Evolutionary conservation across 805 yeast genomes (phyloP), one percentile per base, ranked within the genome.

Genomic region (Grigorovia transvaalensis): DNA sequence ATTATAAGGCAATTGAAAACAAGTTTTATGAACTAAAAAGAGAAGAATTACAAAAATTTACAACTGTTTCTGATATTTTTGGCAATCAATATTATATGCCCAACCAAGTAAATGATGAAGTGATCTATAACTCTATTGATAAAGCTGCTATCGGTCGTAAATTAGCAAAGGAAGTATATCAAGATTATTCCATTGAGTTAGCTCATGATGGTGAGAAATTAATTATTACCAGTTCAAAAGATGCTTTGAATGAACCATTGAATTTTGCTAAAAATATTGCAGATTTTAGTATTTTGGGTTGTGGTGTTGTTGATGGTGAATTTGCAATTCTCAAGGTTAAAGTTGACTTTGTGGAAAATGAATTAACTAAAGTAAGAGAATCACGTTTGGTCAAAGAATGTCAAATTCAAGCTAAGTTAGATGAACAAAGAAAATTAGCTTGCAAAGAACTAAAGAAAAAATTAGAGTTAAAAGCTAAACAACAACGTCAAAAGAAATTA

Each of bases 1-100:
- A 63, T 52, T 58, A 54, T 11, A 27, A 54, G 1, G 59, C 54
- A 12, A 51, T 65, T 23, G 51, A 57, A 41, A 27, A 49, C 2
- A 50, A 56, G 27, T 23, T 62, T 4, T 27, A 48, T 18, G 56
- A 54, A 42, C 42, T 60, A 23, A 49, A 45, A 27, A 49, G 54
- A 23, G 42, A 53, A 15, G 47, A 55, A 43, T 52, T 51, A 27
- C 67, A 67, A 45, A 48, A 50, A 2, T 62, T 60, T 49, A 55
- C 54, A 19, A 46, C 58, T 15, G 63, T 59, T 9, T 56, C 57
- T 20, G 68, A 65, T 45, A 50, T 56, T 20, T 60, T 58, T 44
- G 69, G 68, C 35, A 66, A 63, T 46, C 62, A 62, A 18, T 62
- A 56, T 45, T 65, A 63, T 40, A 60, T 64, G 27, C 62, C 58